phyloP scores from a whole-genome alignment of 2,329 filamentous ascomycete species.

The Macrophomina tecta region DNA sequence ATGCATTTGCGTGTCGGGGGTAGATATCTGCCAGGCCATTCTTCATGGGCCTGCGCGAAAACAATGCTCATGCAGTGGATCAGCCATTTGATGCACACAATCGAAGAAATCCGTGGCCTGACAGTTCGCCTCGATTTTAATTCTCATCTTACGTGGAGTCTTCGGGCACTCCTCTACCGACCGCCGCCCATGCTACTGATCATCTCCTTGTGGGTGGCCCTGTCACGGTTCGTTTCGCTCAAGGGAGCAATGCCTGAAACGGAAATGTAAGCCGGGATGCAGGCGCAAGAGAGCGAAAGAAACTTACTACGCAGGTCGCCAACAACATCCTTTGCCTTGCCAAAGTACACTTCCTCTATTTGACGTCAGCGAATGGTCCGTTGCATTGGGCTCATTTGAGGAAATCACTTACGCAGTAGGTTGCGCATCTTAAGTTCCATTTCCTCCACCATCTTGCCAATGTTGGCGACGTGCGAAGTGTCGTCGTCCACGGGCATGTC shows the following conservation, averaged over 20 bases:
- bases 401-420: constrained; percentile 59
- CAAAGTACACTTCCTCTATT: constrained; percentile 92
- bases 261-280: constrained; percentile 21
- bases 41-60: not conserved
- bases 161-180: constrained; percentile 18
- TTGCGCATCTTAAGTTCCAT: constrained; percentile 99
- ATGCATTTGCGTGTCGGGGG: constrained; percentile 4
- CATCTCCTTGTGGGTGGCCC: constrained; percentile 86
- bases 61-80: constrained; percentile 5
- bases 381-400: not conserved
- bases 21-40: not conserved
- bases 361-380: constrained; percentile 33
- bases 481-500: constrained; percentile 90
- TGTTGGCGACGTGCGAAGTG: constrained; percentile 92
- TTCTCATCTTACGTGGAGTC: not conserved
- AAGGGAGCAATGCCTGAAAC: constrained; percentile 70
- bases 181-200: constrained; percentile 63
- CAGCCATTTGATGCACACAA: not conserved
- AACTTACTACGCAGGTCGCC: constrained; percentile 83
- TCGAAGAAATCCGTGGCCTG: not conserved
- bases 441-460: constrained; percentile 91
- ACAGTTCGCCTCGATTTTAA: not conserved
- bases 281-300: not conserved
- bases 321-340: constrained; percentile 98
- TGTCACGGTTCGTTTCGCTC: constrained; percentile 82